Conservation (phyloP, 2,329 filamentous ascomycete species). For the Fusarium globosum region DNA sequence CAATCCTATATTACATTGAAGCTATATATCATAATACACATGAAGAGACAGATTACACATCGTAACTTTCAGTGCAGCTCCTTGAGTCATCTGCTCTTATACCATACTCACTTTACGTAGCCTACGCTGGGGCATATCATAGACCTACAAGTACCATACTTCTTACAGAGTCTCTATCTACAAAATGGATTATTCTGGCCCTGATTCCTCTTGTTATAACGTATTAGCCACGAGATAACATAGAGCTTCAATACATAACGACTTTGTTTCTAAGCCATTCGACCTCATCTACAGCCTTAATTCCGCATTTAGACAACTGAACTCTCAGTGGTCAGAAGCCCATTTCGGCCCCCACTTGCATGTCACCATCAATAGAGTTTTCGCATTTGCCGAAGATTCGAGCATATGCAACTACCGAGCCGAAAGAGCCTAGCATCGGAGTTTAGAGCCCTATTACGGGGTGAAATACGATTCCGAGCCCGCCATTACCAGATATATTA, state of each 20-base stretch:
- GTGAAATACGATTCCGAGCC: neutral
- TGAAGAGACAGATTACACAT: no score
- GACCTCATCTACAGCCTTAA: neutral
- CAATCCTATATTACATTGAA: no score
- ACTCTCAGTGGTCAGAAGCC: no score
- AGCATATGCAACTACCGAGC: neutral
- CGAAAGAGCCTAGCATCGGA: neutral
- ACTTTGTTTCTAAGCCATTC: neutral
- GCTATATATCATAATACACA: no score
- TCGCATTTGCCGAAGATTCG: neutral
- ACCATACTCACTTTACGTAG: neutral
- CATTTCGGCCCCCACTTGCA: neutral
- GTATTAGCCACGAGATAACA: no score
- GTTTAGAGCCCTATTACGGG: neutral
- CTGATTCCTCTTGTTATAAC: neutral
- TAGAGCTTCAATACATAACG: no score
- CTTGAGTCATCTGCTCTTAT: no score
- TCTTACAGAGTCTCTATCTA: accelerated
- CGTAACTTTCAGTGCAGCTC: neutral
- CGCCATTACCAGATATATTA: neutral
- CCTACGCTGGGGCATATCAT: accelerated
- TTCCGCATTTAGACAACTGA: neutral
- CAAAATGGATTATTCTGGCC: accelerated
- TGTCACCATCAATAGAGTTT: neutral
- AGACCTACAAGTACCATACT: neutral